Conservation (phyloP, 2,329 filamentous ascomycete species). For the Xylariaceae sp. region DNA sequence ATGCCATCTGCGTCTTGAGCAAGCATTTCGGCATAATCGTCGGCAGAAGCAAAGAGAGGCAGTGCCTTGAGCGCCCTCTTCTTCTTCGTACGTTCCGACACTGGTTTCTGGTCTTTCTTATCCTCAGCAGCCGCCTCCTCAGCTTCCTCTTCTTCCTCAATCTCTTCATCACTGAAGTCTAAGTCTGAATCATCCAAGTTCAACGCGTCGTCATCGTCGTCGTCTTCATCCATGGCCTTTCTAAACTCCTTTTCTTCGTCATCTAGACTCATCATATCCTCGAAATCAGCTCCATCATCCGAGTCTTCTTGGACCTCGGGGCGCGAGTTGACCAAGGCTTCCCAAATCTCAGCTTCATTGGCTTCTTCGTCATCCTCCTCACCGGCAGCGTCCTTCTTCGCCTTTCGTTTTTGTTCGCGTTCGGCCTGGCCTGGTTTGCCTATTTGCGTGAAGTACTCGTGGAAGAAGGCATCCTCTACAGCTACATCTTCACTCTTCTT, state of each 20-base stretch:
- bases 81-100: constrained; percentile 60
- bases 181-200: constrained; percentile 43
- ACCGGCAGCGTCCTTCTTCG: constrained; percentile 40
- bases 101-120: constrained; percentile 48
- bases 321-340: constrained; percentile 81
- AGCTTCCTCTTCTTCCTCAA: constrained; percentile 49
- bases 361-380: constrained; percentile 62
- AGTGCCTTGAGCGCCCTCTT: constrained; percentile 86
- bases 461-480: constrained; percentile 96
- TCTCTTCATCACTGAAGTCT: constrained; percentile 50
- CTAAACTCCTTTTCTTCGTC: constrained; percentile 53
- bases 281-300: constrained; percentile 56
- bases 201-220: constrained; percentile 47
- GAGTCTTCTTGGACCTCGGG: constrained; percentile 77
- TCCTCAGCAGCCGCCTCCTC: constrained; percentile 51
- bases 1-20: constrained; percentile 69
- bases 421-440: constrained; percentile 67
- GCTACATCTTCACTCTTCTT: constrained; percentile 87
- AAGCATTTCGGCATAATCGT: constrained; percentile 90
- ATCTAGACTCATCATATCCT: constrained; percentile 49
- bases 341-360: constrained; percentile 85
- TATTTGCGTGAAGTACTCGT: constrained; percentile 87
- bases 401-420: constrained; percentile 54
- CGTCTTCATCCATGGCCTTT: constrained; percentile 46
- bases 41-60: constrained; percentile 89